These are phyloP conservation scores for Sporothrix globosa DNA, from an alignment of 2,329 filamentous ascomycete species.

Conservation along the genomic window DNA sequence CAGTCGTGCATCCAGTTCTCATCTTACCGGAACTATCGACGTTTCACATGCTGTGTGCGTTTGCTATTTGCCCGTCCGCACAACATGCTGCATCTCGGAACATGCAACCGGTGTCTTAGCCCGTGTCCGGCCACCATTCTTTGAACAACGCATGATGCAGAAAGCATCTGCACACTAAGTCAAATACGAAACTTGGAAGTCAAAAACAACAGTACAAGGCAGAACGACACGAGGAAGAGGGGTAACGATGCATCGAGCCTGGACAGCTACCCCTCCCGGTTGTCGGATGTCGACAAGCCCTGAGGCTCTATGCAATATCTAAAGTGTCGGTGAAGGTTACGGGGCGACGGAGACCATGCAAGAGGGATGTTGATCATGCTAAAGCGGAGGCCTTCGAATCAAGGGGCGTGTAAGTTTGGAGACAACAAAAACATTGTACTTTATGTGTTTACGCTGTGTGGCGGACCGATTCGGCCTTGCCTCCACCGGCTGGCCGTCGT, in stretches of 20 bases:
- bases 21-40: not conserved
- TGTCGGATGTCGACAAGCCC: not conserved
- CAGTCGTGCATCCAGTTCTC: not conserved
- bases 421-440: not conserved
- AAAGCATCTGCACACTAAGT: not conserved
- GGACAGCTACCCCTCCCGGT: conserved; percentile 9
- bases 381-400: not conserved
- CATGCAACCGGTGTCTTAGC: not conserved
- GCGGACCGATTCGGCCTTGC: not conserved
- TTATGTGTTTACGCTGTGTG: not conserved
- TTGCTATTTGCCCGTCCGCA: not conserved
- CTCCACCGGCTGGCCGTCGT: not conserved
- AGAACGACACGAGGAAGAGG: not conserved
- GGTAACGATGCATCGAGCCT: not conserved
- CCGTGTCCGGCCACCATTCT: not conserved
- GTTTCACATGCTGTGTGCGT: not conserved
- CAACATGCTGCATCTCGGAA: not conserved
- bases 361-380: not conserved
- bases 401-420: not conserved
- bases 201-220: not conserved
- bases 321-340: conserved; percentile 25
- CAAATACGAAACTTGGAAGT: not conserved
- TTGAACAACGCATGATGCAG: conserved; percentile 12
- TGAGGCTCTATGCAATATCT: not conserved
- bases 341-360: conserved; percentile 9